Evolutionary conservation across 2,329 filamentous ascomycete species (phyloP).

Genomic region (Cercospora zeina): DNA sequence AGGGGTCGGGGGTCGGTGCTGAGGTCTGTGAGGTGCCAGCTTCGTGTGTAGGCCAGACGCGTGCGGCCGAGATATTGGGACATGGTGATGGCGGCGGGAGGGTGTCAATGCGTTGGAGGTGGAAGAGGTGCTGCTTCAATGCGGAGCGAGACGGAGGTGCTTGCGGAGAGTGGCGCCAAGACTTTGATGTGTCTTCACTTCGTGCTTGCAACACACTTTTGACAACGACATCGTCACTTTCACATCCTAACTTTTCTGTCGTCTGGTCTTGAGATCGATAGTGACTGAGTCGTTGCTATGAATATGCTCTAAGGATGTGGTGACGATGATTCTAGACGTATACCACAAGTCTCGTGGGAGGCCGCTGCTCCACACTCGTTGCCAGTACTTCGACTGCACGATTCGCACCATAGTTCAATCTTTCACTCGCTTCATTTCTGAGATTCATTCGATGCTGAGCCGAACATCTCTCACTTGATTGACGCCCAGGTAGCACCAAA

Average conservation of each 20-base stretch:
- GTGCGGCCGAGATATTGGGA: constrained; percentile 81
- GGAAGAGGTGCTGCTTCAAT: not conserved
- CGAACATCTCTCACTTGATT: not conserved
- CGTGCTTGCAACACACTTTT: not conserved
- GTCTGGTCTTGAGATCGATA: no score
- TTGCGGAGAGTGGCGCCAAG: not conserved
- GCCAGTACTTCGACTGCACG: no score
- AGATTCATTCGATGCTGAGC: no score
- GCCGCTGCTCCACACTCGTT: no score
- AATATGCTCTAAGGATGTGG: no score
- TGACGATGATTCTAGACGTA: no score
- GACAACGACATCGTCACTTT: not conserved
- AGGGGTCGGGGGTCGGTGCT: constrained; percentile 70
- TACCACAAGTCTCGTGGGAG: no score
- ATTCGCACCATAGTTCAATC: no score
- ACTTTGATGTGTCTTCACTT: not conserved
- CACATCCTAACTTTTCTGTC: not conserved
- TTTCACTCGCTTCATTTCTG: no score
- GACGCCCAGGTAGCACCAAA: not conserved
- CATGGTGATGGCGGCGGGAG: constrained; percentile 54
- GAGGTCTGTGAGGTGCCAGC: constrained; percentile 89
- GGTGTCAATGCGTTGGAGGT: not conserved
- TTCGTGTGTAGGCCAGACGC: constrained; percentile 89
- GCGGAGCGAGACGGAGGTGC: constrained; percentile 4
- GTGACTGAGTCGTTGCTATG: no score